Base-by-base conservation (phyloP, 2,329 filamentous ascomycete species). In the Diaporthe sp. region DNA sequence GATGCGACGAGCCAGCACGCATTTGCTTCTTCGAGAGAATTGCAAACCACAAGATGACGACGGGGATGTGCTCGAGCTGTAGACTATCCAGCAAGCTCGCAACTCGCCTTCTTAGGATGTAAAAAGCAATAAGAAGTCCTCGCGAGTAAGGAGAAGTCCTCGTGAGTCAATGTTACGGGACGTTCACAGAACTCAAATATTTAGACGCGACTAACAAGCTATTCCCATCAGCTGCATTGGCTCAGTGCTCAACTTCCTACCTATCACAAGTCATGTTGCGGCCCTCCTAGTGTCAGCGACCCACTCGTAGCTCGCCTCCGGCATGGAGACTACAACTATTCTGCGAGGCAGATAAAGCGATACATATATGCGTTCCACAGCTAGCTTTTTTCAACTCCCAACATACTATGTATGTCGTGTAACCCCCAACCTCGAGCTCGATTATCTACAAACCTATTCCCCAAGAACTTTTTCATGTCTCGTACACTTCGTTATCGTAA, bases 401-500 rank as follows among this genome's bases (percentile, higher is more conserved):
- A 22, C 5, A 17, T 0, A 9, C 19, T 49, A 22, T 17, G 42
- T 53, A 25, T 53, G 15, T 10, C 4, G 37, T 28, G 28, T 53
- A 17, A 15, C 19, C 42, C 10, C 42, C 10, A 4, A 17, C 1
- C 61, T 34, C 15, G 2, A 31, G 9, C 19, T 46, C 10, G 28
- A 51, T 13, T 51, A 70, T 70, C 15, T 70, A 70, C 65, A 55
- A 39, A 28, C 5, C 8, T 4, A 15, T 42, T n/a, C 34, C 34
- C 15, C 13, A 22, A 42, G 22, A 55, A 53, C 34, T 28, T 42
- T 39, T 55, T 39, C 44, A 25, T 67, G 28, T 51, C 44, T 70
- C 65, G 51, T 55, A 55, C 44, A 67, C 1, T 67, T 67, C 62
- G 13, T 67, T 34, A 67, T 67, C 62, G 19, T 70, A 15, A 55